These are phyloP conservation scores for Zymoseptoria tritici DNA, from an alignment of 2,329 filamentous ascomycete species.

Conservation along the genomic window DNA sequence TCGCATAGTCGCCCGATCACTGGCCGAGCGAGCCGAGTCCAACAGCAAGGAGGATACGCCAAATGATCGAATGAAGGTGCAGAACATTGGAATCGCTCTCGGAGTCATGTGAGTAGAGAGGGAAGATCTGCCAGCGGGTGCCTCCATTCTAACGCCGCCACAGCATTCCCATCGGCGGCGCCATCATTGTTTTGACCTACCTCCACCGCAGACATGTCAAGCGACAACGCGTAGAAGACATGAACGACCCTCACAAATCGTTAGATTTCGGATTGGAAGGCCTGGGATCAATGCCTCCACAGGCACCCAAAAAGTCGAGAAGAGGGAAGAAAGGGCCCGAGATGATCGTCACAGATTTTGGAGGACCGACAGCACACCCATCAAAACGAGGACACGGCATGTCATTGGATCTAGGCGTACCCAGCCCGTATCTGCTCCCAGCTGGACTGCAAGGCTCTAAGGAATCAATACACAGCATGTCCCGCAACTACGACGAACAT, in stretches of 20 bases:
- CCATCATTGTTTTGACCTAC: constrained; percentile 60
- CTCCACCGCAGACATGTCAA: constrained; percentile 72
- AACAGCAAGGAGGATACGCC: constrained; percentile 24
- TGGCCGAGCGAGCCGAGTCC: constrained; percentile 19
- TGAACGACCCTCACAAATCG: constrained; percentile 77
- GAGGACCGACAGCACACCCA: constrained; percentile 11
- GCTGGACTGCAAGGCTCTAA: constrained; percentile 69
- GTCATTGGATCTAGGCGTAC: constrained; percentile 61
- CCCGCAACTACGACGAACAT: constrained; percentile 66
- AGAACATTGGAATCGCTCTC: constrained; percentile 29
- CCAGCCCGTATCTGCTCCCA: constrained; percentile 88
- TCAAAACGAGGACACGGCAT: constrained; percentile 40
- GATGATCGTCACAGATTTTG: constrained; percentile 49
- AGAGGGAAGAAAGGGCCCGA: constrained; percentile 39
- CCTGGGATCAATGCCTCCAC: constrained; percentile 12
- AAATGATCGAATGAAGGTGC: constrained; percentile 15
- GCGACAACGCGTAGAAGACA: constrained; percentile 69
- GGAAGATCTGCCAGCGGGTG: not conserved
- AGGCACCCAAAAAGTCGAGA: constrained; percentile 35
- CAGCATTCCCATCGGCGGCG: constrained; percentile 68
- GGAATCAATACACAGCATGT: constrained; percentile 80
- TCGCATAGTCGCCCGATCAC: constrained; percentile 17
- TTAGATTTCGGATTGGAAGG: constrained; percentile 84
- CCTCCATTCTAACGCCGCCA: constrained; percentile 16
- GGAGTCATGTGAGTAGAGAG: constrained; percentile 28